Base-by-base conservation (phyloP, 2,329 filamentous ascomycete species). In the Hymenoscyphus repandus region DNA sequence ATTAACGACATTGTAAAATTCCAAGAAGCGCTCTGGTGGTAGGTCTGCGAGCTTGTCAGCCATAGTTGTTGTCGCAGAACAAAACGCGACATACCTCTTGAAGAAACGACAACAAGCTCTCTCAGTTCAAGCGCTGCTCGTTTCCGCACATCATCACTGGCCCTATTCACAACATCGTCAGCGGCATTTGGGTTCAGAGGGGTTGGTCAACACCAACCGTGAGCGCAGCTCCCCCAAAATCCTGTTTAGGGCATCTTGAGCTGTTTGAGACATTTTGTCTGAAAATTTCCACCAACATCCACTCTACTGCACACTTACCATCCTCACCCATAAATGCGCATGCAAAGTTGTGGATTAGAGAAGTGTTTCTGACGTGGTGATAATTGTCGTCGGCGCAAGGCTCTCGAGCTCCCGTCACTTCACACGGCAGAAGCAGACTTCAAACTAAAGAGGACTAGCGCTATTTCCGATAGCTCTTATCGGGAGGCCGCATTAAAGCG, bases 11-110 rank as follows among this genome's bases (percentile, higher is more conserved):
- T 79, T 81, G 67, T 87, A 87, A 68, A 83, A 85, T 58, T 79
- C 77, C 52, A 76, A 71, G 70, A 97, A 97, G 57, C 86, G 83
- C 65, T 93, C 90, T 47, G 86, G 79, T 20, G 82, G 80, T 66
- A 93, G 80, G 70, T 97, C 93, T 85, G 37, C 27, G 41, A 33
- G 22, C 10, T 9, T 49, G 49, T 15, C 12, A 41, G 43, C 12
- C 15, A 13, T 6, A 17, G 17, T 12, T 36, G 6, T 31, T 12
- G 18, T 32, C 22, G 15, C 34, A 30, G 3, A 48, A 39, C 34
- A 12, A 49, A 33, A 10, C 20, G 30, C 31, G 31, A 46, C 56
- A 20, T 47, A 68, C 66, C 66, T 62, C 66, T 66, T 17, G 62
- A 59, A 37, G 64, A 59, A 38, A 66, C 50, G n/a, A 53, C 61